Evolutionary conservation across 1,284 basidiomycete genomes (phyloP), one percentile per base, ranked within the genome.

Genomic region (Mycena sp.): DNA sequence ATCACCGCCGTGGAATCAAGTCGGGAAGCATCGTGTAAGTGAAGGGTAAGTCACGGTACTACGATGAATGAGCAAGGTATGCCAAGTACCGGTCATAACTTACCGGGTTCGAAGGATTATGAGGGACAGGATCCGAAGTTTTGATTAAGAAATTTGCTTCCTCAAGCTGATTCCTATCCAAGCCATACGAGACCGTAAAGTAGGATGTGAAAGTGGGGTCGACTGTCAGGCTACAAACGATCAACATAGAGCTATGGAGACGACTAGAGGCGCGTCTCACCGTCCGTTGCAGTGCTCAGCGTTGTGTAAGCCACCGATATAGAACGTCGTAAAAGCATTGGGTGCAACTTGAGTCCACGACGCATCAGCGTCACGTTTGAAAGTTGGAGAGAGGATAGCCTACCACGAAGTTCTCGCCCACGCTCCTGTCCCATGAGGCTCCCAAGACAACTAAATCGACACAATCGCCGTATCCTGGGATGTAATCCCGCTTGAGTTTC

Each of bases 401-500:
- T 56, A 93, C 93, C 93, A 73, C 89, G 76, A 3, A 96, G 79
- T 58, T 91, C 89, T 48, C 92, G 78, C 4, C 84, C 95, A 10
- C 95, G 83, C 37, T 91, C 85, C 69, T 88, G 64, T 93, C 90
- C 92, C 93, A 95, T 0, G 84, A 80, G 14, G 89, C 93, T 1
- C 87, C 95, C 25, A 96, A 73, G 21, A 95, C 73, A 0, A 88
- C 87, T 51, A 96, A 81, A 73, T 96, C 93, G 14, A 95, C 72
- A 12, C 85, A 84, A 74, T 97, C 95, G 0, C 94, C 93, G 45
- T 91, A 82, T 1, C 90, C 90, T 0, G 87, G 86, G 37, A 97
- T 93, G 69, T 95, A 96, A 73, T 96, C 95, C 72, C 84, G 87
- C 80, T 92, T 91, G 48, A 95, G 83, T 80, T 96, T 95, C 46